Evolutionary conservation across 768 basidiomycete species (phyloP).

Genomic region (Kwoniella bestiolae): DNA sequence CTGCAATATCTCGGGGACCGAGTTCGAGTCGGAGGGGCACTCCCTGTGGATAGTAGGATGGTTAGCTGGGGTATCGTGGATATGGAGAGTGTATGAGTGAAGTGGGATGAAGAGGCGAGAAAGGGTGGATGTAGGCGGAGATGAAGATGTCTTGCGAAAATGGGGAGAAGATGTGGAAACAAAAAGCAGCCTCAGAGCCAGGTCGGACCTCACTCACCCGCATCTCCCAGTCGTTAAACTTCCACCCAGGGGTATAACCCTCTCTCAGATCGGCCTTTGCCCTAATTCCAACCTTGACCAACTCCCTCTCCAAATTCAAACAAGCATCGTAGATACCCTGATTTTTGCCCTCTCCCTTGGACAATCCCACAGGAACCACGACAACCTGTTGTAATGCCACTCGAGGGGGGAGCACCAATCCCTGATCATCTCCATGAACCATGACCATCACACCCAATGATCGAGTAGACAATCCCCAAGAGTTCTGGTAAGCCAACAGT

Average conservation of each 20-base stretch:
- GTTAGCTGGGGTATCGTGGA: no score
- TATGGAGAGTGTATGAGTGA: no score
- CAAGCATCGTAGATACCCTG: constrained; percentile 73
- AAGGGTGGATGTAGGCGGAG: background rate
- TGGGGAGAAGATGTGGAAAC: no score
- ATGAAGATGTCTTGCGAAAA: no score
- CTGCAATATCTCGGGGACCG: constrained; percentile 84
- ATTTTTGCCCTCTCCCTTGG: constrained; percentile 62
- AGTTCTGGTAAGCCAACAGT: constrained; percentile 93
- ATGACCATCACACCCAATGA: constrained; percentile 99
- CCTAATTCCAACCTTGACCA: constrained; percentile 74
- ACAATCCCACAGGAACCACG: constrained; percentile 91
- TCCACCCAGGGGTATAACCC: constrained; percentile 96
- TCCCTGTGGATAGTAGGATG: constrained; percentile 63
- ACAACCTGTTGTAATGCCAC: constrained; percentile 92
- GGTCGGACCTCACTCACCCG: constrained; percentile 65
- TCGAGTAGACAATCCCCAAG: constrained; percentile 96
- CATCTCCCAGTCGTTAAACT: constrained; percentile 99
- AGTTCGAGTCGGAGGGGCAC: constrained; percentile 97
- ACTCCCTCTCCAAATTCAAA: constrained; percentile 71
- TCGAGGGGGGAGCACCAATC: constrained; percentile 92
- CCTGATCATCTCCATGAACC: constrained; percentile 98
- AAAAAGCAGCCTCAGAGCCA: no score
- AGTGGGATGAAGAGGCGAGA: no score
- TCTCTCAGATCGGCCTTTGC: constrained; percentile 91